Conservation (phyloP, 495 filamentous ascomycete genomes). For the Glutinoglossum americanum region DNA sequence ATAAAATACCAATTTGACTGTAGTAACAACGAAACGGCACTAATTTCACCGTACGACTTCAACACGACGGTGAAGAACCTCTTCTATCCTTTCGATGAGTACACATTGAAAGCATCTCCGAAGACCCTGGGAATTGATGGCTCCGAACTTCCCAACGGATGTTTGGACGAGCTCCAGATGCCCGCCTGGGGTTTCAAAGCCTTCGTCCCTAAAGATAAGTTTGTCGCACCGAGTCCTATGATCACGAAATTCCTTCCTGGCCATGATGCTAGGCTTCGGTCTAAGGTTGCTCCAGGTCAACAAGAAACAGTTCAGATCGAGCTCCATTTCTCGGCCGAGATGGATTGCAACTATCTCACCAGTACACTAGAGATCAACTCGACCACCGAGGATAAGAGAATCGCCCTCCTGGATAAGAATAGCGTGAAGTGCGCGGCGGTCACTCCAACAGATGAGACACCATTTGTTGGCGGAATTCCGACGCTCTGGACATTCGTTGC, state of each 20-base stretch:
- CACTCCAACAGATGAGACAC: background rate
- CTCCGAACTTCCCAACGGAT: constrained; percentile 25
- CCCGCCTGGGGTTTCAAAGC: constrained; percentile 38
- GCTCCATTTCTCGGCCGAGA: constrained; percentile 37
- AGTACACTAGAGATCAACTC: constrained; percentile 7
- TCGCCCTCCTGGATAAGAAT: constrained; percentile 19
- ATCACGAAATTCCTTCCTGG: constrained; percentile 43
- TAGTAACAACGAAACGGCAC: constrained; percentile 15
- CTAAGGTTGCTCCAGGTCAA: constrained; percentile 20
- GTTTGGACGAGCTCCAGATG: constrained; percentile 29
- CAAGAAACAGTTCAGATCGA: constrained; percentile 26
- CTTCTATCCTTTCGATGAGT: constrained; percentile 30
- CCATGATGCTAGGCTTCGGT: constrained; percentile 37
- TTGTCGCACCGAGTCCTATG: constrained; percentile 31
- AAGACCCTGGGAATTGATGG: constrained; percentile 8
- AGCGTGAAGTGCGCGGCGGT: constrained; percentile 24
- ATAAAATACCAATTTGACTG: constrained; percentile 23
- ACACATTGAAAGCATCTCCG: constrained; percentile 14
- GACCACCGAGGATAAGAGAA: constrained; percentile 14
- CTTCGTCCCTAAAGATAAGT: constrained; percentile 33
- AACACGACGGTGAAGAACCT: constrained; percentile 26
- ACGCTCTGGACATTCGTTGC: background rate
- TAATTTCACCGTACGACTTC: constrained; percentile 22
- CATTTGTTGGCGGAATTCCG: background rate
- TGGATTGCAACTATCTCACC: constrained; percentile 37